Base-by-base conservation (phyloP, 2,329 filamentous ascomycete genomes). In the Pseudocercospora cruenta region DNA sequence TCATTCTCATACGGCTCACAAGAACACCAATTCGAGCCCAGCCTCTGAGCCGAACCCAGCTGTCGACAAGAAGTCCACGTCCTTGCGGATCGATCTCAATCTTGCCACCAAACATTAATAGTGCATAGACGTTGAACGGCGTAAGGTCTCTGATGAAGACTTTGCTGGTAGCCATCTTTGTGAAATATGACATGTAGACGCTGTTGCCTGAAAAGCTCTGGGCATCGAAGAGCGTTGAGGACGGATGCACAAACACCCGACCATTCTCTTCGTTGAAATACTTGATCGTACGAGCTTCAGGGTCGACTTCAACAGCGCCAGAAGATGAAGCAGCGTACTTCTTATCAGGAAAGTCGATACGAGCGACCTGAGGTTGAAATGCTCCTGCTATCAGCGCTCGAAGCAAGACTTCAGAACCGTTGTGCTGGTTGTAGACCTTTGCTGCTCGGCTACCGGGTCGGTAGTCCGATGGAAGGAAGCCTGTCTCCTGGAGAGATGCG, bases 1-100 rank as follows among this genome's bases (percentile, higher is more conserved):
- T 91, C 64, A 89, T 88, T 69, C 95, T 86, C 71, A 99, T 80
- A 68, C 94, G 85, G 54, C 90, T 91, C 2, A 97, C 90, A 71
- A 99, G 79, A 12, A 98, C 94, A 31, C 94, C 95, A 69, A 99
- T 95, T 55, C 95, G 87, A 0, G 95, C 94, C 95, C 95, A 99
- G 0, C 95, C 95, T 24, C 93, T 86, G 33, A 99, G 81, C 39
- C 87, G 79, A 36, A 98, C 82, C 95, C 94, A 98, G 60, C 92
- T 93, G 79, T 98, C 95, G 3, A 99, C 92, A 2, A 97, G 82
- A 19, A 99, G 81, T 0, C 95, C 95, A 22, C 94, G 85, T 5
- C 94, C 94, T 51, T 93, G 82, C 0, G 93, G 96, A 79, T 98
- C 95, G 2, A 98, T 87, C 66, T 89, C 87, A 59, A 98, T 93